Evolutionary conservation across 768 basidiomycete genomes (phyloP).

Genomic region (Lentinula sp.): DNA sequence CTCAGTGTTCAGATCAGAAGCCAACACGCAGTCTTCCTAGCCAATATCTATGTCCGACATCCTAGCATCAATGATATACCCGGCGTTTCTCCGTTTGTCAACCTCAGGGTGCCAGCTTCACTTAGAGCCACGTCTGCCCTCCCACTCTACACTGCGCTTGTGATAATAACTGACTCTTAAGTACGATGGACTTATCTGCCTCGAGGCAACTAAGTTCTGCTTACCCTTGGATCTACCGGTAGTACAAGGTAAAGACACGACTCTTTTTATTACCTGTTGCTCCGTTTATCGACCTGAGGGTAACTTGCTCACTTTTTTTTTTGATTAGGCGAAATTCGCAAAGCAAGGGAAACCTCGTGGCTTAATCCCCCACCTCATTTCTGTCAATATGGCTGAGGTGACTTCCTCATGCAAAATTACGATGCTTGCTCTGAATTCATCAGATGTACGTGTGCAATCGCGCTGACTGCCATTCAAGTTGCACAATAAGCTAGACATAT

Average conservation of each 20-base stretch:
- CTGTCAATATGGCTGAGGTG: not conserved
- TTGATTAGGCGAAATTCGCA: not conserved
- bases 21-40: not conserved
- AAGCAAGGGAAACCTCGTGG: not conserved
- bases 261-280: not conserved
- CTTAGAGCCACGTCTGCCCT: too few species aligned
- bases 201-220: not conserved
- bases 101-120: not conserved
- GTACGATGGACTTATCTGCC: not conserved
- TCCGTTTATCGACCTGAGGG: not conserved
- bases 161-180: not conserved
- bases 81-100: conserved; percentile 2
- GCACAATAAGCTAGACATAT: not conserved
- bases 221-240: not conserved
- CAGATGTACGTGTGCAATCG: not conserved
- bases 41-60: not conserved
- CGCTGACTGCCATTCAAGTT: not conserved
- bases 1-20: not conserved
- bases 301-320: not conserved
- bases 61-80: not conserved
- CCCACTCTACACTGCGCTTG: not conserved
- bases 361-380: not conserved
- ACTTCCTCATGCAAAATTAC: not conserved
- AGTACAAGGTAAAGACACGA: not conserved
- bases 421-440: not conserved